Base-by-base conservation (phyloP, 129 eudicot genomes). In the Lactuca sativa region DNA sequence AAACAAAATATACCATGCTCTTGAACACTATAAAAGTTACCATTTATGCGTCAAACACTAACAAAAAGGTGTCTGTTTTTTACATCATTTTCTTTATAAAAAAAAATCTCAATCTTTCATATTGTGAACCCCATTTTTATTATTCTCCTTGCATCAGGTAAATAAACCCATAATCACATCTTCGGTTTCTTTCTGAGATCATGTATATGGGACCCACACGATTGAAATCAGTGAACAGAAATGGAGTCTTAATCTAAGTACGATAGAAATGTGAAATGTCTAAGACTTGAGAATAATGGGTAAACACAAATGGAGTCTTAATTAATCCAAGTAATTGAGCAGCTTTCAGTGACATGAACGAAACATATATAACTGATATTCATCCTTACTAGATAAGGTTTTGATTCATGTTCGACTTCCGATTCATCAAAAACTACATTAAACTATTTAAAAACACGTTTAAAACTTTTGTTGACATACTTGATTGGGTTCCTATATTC, bases 41-140 rank as follows among this genome's bases (percentile, higher is more conserved):
- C 58, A 15, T 2, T 16, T 15, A 53, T 53, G 58, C 58, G 21
- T 53, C 58, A 16, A 53, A 53, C 58, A 53, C 58, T 16, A 13
- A 53, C 11, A 65, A 47, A 13, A 65, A 65, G 70, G 43, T 15
- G 25, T 65, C 56, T 30, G 10, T n/a, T 40, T 65, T 48, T 64
- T 64, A 14, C 7, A 53, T 25, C 58, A 53, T 53, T 53, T 53
- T 53, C 9, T 47, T n/a, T 2, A 53, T 14, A 16, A 53, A 17
- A 53, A 51, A 51, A 63, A 9, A 4, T 10, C 51, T 6, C 5
- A 25, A 25, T n/a, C 12, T 61, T 61, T 41, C 13, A 52, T 12
- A 60, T 2, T 59, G 47, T 57, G 44, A 62, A 62, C 33, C 25
- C 30, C 25, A 6, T 62, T 6, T 62, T 62, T 34, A 33, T 10